Conservation (phyloP, 768 basidiomycete genomes). For the Pisolithus sp. region DNA sequence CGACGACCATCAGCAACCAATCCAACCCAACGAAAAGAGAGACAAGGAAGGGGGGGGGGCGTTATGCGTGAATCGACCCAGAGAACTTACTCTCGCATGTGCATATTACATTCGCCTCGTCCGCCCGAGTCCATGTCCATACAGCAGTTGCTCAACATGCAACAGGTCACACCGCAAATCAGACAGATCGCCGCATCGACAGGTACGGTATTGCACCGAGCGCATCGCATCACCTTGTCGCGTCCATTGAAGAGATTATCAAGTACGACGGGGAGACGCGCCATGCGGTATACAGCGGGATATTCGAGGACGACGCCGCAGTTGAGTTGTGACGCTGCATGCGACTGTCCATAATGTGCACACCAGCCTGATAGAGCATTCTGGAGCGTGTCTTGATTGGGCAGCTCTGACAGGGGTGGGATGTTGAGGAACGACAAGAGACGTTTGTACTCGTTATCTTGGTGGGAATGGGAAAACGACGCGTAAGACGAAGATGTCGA, state of each 20-base stretch:
- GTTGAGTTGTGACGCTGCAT: conserved; percentile 71
- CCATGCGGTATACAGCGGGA: conserved; percentile 76
- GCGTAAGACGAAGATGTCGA: conserved; percentile 33
- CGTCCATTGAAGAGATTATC: conserved; percentile 78
- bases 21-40: background rate
- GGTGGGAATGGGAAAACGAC: conserved; percentile 24
- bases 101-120: conserved; percentile 92
- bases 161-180: conserved; percentile 81
- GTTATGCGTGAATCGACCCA: too few relatives aligned
- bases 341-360: conserved; percentile 78
- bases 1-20: background rate
- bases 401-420: conserved; percentile 71
- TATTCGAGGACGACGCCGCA: conserved; percentile 79
- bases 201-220: conserved; percentile 71
- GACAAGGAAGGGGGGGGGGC: too few relatives aligned
- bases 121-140: conserved; percentile 48
- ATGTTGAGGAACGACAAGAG: conserved; percentile 72
- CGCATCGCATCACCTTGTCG: conserved; percentile 68
- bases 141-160: conserved; percentile 92
- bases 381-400: conserved; percentile 80
- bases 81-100: conserved; percentile 79
- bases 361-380: conserved; percentile 89
- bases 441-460: conserved; percentile 70
- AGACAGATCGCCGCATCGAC: conserved; percentile 86
- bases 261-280: conserved; percentile 71